Conservation (phyloP, 2,329 filamentous ascomycete genomes). For the Colletotrichum tamarilloi region DNA sequence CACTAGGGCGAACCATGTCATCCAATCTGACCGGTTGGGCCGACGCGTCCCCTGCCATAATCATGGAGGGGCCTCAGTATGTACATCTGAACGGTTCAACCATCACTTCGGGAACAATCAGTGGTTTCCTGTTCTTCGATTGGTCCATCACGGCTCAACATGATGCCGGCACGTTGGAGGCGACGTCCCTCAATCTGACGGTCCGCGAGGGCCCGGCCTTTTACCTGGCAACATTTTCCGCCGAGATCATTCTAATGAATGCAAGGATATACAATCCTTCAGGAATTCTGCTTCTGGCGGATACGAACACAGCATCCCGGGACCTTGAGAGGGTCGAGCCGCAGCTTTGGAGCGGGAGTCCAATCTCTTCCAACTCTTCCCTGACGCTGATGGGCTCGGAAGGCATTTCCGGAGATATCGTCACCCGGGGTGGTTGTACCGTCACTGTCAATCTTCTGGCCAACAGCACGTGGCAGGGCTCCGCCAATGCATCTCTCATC, state of each 20-base stretch:
- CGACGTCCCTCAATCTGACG: not conserved
- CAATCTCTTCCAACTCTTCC: not conserved
- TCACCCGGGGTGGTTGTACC: not conserved
- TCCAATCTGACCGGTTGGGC: slow-evolving; percentile 6
- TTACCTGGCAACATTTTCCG: not conserved
- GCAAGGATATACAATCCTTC: not conserved
- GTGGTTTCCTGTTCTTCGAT: slow-evolving; percentile 20
- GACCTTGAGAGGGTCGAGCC: slow-evolving; percentile 9
- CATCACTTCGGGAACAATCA: slow-evolving; percentile 1
- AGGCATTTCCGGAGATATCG: not conserved
- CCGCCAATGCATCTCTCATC: not conserved
- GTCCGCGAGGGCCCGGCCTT: slow-evolving; percentile 6
- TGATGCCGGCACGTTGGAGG: slow-evolving; percentile 1
- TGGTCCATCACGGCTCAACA: not conserved
- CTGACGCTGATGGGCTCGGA: not conserved
- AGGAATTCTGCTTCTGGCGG: not conserved
- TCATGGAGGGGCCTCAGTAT: slow-evolving; percentile 16
- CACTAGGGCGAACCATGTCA: not conserved
- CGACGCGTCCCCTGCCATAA: not conserved
- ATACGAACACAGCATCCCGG: slow-evolving; percentile 2
- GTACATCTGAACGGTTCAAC: not conserved
- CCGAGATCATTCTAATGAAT: not conserved
- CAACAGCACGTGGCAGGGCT: slow-evolving; percentile 5
- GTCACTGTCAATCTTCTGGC: not conserved
- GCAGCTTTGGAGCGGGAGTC: slow-evolving; percentile 11